Conservation (phyloP, 2,329 filamentous ascomycete species). For the Arthroderma uncinatum region DNA sequence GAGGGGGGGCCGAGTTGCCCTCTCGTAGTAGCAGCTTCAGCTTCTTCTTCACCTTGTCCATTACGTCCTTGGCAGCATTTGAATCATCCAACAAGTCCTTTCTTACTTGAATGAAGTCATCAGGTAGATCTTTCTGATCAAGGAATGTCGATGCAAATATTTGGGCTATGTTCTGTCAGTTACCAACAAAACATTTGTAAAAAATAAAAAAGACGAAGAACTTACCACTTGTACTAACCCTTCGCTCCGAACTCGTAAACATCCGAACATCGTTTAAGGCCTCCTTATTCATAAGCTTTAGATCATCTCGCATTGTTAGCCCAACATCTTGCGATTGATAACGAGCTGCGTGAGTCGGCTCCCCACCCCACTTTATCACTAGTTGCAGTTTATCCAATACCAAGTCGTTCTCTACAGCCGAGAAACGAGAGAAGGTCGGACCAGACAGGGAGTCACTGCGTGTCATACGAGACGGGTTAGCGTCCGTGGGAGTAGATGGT, state of each 20-base stretch:
- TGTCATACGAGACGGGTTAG: constrained; percentile 36
- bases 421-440: constrained; percentile 85
- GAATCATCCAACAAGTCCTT: constrained; percentile 96
- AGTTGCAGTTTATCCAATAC: constrained; percentile 92
- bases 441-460: constrained; percentile 79
- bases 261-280: constrained; percentile 86
- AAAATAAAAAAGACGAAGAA: constrained; percentile 6
- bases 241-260: constrained; percentile 88
- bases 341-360: constrained; percentile 91
- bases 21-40: constrained; percentile 83
- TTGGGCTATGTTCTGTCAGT: constrained; percentile 48
- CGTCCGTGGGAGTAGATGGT: constrained; percentile 15
- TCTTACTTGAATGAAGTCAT: constrained; percentile 78
- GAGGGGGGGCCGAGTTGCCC: constrained; percentile 82
- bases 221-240: constrained; percentile 72
- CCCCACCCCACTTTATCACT: constrained; percentile 97
- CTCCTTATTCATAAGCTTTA: constrained; percentile 83
- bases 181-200: neutral
- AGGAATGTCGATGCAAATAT: constrained; percentile 90
- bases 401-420: constrained; percentile 82
- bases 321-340: constrained; percentile 95
- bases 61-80: constrained; percentile 96
- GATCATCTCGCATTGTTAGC: constrained; percentile 88
- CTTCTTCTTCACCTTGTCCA: constrained; percentile 99
- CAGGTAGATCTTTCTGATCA: constrained; percentile 69